Conservation (phyloP, 495 filamentous ascomycete species). For the Xylaria scruposa region DNA sequence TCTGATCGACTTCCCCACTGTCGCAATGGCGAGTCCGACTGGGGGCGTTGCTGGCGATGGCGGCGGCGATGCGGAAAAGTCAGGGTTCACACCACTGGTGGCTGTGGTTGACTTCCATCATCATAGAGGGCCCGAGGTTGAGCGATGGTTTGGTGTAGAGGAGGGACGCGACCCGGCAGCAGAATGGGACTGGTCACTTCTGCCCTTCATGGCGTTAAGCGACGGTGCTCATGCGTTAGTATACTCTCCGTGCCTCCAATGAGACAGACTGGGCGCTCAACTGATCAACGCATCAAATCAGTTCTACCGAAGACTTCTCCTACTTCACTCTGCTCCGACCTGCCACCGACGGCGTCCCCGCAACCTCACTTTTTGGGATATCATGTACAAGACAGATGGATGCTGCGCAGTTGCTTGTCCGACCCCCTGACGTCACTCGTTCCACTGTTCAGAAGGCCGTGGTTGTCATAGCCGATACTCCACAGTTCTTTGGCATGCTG, state of each 20-base stretch:
- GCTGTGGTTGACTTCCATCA: slow-evolving; percentile 97
- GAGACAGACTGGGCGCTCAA: slow-evolving; percentile 19
- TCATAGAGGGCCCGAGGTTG: slow-evolving; percentile 93
- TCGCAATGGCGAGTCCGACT: slow-evolving; percentile 33
- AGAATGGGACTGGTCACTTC: slow-evolving; percentile 89
- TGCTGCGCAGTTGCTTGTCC: slow-evolving; percentile 73
- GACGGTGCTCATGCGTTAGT: slow-evolving; percentile 93
- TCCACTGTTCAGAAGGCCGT: slow-evolving; percentile 98
- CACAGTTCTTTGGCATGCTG: slow-evolving; percentile 77
- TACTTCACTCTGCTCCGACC: slow-evolving; percentile 92
- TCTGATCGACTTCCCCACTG: slow-evolving; percentile 8
- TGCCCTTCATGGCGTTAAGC: slow-evolving; percentile 97
- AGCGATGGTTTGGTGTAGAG: slow-evolving; percentile 83
- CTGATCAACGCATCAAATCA: slow-evolving; percentile 43
- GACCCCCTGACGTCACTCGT: slow-evolving; percentile 87
- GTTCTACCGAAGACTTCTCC: slow-evolving; percentile 91
- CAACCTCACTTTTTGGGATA: slow-evolving; percentile 93
- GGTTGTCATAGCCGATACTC: slow-evolving; percentile 93
- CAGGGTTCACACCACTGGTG: slow-evolving; percentile 68
- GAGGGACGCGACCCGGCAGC: slow-evolving; percentile 79
- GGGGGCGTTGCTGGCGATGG: slow-evolving; percentile 17
- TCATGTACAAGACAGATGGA: slow-evolving; percentile 93
- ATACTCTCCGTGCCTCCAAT: not conserved
- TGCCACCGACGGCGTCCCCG: slow-evolving; percentile 60
- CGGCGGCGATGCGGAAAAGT: slow-evolving; percentile 1